Evolutionary conservation across 805 yeast species (phyloP), one percentile per base, ranked within the genome.

Genomic region (Grigorovia yakushimaensis): DNA sequence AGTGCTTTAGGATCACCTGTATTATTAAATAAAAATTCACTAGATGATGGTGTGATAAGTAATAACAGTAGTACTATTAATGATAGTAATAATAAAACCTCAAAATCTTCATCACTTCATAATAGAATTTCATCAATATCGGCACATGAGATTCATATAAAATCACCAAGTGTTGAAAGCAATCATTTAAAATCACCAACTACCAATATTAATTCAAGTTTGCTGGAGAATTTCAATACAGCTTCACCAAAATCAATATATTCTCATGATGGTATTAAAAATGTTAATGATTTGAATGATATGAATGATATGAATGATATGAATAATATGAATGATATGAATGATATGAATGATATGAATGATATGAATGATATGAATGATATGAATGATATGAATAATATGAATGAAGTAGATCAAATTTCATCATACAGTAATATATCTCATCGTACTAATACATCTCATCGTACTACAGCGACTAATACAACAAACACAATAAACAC

Each of bases 1-100:
- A 42, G 47, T 21, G 45, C 48, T 21, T 45, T 58, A 23, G 59
- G 57, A 10, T 58, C 62, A 2, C 62, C 62, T 7, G 50, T 58
- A 2, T 47, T 56, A 18, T 41, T 57, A 18, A 55, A 49, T 36
- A 40, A 44, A 27, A 27, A 33, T 39, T 19, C 47, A 39, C 8
- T n/a, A 18, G 42, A 40, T n/a, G 22, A 40, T 23, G 3, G 4
- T 3, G 11, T 41, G 1, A 41, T 2, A 8, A 41, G 21, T 41
- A 9, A 9, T 20, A 22, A 30, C 11, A 30, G n/a, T 13, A 30
- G 11, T 30, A 8, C 6, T 13, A 30, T 13, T 13, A 8, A 33
- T 7, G 15, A 33, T 33, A 11, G 7, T 33, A 23, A 6, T 23
- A 6, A 6, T 6, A 23, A 23, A 23, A 6, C 27, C 9, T n/a